phyloP scores from a whole-genome alignment of 2,329 filamentous ascomycete species.

The Sarocladium strictum region DNA sequence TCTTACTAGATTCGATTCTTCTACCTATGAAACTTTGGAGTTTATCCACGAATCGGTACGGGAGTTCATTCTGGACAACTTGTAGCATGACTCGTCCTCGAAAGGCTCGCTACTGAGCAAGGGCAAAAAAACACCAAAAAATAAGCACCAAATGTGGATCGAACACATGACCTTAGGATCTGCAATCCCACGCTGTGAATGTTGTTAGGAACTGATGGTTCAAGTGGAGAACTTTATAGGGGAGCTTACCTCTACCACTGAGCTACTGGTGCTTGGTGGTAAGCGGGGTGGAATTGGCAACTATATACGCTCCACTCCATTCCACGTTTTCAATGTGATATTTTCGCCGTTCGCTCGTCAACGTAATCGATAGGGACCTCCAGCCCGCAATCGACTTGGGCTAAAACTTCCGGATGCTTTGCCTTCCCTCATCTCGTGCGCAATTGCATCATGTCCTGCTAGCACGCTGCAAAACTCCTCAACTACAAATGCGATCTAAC shows the following conservation, averaged over 20 bases:
- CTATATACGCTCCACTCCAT: neutral
- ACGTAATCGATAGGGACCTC: too few relatives aligned
- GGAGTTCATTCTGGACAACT: too few relatives aligned
- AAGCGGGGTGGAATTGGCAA: too few relatives aligned
- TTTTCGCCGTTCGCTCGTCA: too few relatives aligned
- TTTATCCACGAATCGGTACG: too few relatives aligned
- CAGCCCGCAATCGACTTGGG: neutral
- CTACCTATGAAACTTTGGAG: too few relatives aligned
- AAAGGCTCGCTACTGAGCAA: neutral
- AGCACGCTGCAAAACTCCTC: too few relatives aligned
- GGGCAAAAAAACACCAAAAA: constrained; percentile 3
- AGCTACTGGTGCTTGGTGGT: constrained; percentile 1
- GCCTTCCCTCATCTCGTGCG: neutral
- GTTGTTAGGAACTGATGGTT: neutral
- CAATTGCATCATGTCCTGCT: too few relatives aligned
- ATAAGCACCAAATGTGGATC: constrained; percentile 8
- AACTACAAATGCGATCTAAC: too few relatives aligned
- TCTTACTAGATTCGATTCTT: too few relatives aligned
- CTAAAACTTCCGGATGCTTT: neutral
- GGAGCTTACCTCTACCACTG: constrained; percentile 1
- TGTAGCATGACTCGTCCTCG: neutral
- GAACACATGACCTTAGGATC: constrained; percentile 9
- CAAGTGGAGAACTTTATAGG: neutral
- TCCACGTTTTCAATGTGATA: neutral
- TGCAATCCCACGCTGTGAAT: constrained; percentile 4